A percentile compares a stretch with the other conserved stretches of the same genome.
These are phyloP conservation scores for Curvularia verruculosa DNA, from an alignment of 2,329 filamentous ascomycete species.

Conservation along the genomic window DNA sequence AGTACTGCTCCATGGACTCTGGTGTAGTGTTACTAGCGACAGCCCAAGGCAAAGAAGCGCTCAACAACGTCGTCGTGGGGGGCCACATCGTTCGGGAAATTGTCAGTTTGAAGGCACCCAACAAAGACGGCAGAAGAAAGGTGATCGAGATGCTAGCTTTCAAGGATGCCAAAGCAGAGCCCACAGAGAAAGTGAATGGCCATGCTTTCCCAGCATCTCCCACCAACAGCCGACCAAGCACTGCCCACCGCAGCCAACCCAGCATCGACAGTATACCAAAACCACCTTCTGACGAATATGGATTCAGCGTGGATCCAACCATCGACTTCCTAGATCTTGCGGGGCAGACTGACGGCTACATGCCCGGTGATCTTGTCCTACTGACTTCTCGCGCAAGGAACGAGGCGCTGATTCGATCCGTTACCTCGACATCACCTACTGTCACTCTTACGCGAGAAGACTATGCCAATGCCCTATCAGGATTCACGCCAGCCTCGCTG, in stretches of 20 bases:
- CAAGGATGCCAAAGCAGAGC: slow-evolving; percentile 43
- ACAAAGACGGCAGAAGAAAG: slow-evolving; percentile 84
- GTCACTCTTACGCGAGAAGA: slow-evolving; percentile 74
- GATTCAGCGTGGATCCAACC: slow-evolving; percentile 74
- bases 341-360: slow-evolving; percentile 94
- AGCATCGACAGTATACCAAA: slow-evolving; percentile 43
- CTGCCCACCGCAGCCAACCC: slow-evolving; percentile 52
- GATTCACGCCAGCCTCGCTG: slow-evolving; percentile 92
- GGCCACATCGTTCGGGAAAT: slow-evolving; percentile 94
- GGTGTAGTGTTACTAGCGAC: slow-evolving; percentile 88
- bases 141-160: slow-evolving; percentile 80
- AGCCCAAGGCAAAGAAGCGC: slow-evolving; percentile 87
- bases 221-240: slow-evolving; percentile 54
- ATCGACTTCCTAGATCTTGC: slow-evolving; percentile 93
- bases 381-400: slow-evolving; percentile 87
- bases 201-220: slow-evolving; percentile 53
- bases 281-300: slow-evolving; percentile 49
- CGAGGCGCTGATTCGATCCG: slow-evolving; percentile 86
- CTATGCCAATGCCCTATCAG: slow-evolving; percentile 83
- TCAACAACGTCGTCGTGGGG: slow-evolving; percentile 89
- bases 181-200: slow-evolving; percentile 28
- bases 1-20: slow-evolving; percentile 80
- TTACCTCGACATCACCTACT: slow-evolving; percentile 54
- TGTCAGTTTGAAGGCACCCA: slow-evolving; percentile 83
- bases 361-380: slow-evolving; percentile 90